Percentiles rank a stretch among this genome's conserved stretches.
Evolutionary conservation across 2,329 filamentous ascomycete species (phyloP).

Genomic region (Colletotrichum zoysiae): DNA sequence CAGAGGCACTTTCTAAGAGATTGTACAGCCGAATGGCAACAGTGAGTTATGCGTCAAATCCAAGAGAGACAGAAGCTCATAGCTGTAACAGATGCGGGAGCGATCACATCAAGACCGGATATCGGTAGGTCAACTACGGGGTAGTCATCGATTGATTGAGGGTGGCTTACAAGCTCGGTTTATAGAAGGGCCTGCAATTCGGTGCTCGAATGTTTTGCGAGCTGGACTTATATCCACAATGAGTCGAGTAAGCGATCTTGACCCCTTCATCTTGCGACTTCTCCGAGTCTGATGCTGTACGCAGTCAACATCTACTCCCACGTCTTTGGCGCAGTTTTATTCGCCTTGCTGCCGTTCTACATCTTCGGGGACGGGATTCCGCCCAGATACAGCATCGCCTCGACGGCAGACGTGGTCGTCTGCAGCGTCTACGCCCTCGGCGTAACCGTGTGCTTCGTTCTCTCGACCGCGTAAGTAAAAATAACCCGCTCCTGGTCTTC

Average conservation of each 20-base stretch:
- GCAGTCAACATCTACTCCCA: slow-evolving; percentile 63
- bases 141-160: accelerated
- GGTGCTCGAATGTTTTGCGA: slow-evolving; percentile 4
- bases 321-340: slow-evolving; percentile 55
- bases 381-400: slow-evolving; percentile 52
- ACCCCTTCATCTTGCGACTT: background rate
- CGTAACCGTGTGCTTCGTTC: slow-evolving; percentile 58
- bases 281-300: background rate
- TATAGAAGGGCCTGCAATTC: slow-evolving; percentile 24
- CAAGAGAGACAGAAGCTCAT: background rate
- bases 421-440: slow-evolving; percentile 58
- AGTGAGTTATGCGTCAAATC: slow-evolving; percentile 6
- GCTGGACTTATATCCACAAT: slow-evolving; percentile 35
- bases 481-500: background rate
- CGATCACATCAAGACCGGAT: slow-evolving; percentile 32
- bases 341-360: slow-evolving; percentile 53
- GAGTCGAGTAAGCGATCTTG: slow-evolving; percentile 13
- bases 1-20: background rate
- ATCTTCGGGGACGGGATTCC: slow-evolving; percentile 53
- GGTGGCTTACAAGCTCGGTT: background rate
- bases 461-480: slow-evolving; percentile 57
- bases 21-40: slow-evolving; percentile 29
- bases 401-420: slow-evolving; percentile 54
- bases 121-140: slow-evolving; percentile 5
- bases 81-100: slow-evolving; percentile 27